Evolutionary conservation across 140 eudicot species (phyloP).

Genomic region (Flaveria floridana): DNA sequence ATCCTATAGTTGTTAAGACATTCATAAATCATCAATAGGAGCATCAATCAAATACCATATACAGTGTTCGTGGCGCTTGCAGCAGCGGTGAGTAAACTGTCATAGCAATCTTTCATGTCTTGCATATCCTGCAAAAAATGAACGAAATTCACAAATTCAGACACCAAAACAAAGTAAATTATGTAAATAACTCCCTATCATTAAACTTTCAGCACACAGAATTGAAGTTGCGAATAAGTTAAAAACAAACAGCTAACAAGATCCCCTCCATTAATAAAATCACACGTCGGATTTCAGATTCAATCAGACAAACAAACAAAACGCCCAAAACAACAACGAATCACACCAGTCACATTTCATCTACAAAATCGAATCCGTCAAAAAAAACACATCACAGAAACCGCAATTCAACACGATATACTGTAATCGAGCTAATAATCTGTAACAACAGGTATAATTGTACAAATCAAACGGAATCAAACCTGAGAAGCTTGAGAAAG

Average conservation of each 20-base stretch:
- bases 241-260: neutral
- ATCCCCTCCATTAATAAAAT: neutral
- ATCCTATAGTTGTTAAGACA: neutral
- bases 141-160: conserved; percentile 20
- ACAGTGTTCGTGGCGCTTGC: conserved; percentile 79
- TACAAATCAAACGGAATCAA: neutral
- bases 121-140: conserved; percentile 62
- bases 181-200: neutral
- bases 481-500: conserved; percentile 60
- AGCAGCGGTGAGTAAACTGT: conserved; percentile 82
- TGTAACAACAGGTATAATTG: neutral
- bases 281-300: neutral
- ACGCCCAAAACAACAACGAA: conserved; percentile 10
- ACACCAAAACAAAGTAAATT: neutral
- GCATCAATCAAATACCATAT: conserved; percentile 51
- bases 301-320: neutral
- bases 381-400: neutral
- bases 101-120: conserved; percentile 90
- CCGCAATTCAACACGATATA: conserved; percentile 2
- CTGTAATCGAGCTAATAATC: neutral
- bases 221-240: neutral
- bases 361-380: neutral
- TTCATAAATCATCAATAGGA: conserved; percentile 2
- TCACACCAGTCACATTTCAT: conserved; percentile 7
- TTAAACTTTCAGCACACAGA: conserved; percentile 2